Percentiles rank a stretch among this genome's conserved stretches.
These are phyloP conservation scores for Ogataea polymorpha DNA, from an alignment of 805 yeast genomes.

Conservation along the genomic window DNA sequence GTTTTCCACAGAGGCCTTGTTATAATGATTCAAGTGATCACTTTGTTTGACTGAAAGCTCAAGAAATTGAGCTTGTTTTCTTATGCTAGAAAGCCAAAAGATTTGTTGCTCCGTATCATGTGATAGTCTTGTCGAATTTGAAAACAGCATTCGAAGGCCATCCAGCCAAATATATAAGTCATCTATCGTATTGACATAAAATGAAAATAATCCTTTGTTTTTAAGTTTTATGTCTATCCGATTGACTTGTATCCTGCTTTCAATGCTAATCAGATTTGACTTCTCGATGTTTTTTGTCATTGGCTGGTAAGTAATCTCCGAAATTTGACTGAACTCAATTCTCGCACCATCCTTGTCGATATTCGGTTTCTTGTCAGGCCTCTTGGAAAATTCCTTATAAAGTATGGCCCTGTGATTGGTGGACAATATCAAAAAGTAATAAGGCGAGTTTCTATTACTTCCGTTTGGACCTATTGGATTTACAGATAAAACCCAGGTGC, in stretches of 20 bases:
- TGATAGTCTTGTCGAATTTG: constrained; percentile 32
- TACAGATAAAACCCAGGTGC: constrained; percentile 76
- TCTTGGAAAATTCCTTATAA: constrained; percentile 55
- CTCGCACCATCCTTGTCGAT: constrained; percentile 54
- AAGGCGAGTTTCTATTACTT: constrained; percentile 24
- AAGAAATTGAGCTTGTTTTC: constrained; percentile 50
- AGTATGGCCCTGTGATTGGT: constrained; percentile 62
- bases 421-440: constrained; percentile 57
- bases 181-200: constrained; percentile 69
- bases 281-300: constrained; percentile 38
- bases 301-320: constrained; percentile 48
- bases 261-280: constrained; percentile 49
- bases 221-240: constrained; percentile 23
- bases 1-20: too few relatives aligned
- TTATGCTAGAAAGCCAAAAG: constrained; percentile 40
- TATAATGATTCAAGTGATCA: too few relatives aligned
- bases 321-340: constrained; percentile 51
- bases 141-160: constrained; percentile 54
- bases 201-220: constrained; percentile 39
- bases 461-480: constrained; percentile 37
- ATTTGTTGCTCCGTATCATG: constrained; percentile 44
- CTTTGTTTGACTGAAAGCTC: constrained; percentile 6
- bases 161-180: constrained; percentile 74
- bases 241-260: constrained; percentile 42
- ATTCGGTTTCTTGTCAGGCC: constrained; percentile 47